A percentile compares a stretch with the other conserved stretches of the same genome.
Conservation (phyloP, 495 filamentous ascomycete genomes). For the Neurospora sp. region DNA sequence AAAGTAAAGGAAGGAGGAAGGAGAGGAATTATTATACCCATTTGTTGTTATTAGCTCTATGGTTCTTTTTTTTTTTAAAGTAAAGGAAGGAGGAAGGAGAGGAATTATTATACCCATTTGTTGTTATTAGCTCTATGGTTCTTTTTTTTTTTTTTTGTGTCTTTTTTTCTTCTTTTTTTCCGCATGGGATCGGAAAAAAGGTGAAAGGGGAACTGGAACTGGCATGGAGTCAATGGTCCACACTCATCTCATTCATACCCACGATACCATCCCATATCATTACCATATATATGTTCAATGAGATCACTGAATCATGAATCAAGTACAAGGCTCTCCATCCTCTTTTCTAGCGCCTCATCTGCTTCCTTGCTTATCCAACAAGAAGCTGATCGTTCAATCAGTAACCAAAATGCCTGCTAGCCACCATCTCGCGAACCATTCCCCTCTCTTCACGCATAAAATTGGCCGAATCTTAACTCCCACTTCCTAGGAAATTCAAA, state of each 20-base stretch:
- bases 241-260: not conserved
- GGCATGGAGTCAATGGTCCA: not conserved
- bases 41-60: not conserved
- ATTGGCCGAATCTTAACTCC: not conserved
- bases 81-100: not conserved
- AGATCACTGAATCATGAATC: not conserved
- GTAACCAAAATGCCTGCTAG: not conserved
- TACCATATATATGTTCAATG: not conserved
- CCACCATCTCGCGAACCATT: not conserved
- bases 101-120: not conserved
- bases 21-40: not conserved
- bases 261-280: not conserved
- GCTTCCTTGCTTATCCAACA: not conserved
- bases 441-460: not conserved
- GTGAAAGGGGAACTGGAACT: not conserved
- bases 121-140: not conserved
- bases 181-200: not conserved
- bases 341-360: not conserved
- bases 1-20: not conserved
- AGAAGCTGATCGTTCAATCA: not conserved
- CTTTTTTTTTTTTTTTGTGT: not conserved
- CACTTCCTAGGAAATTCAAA: no score
- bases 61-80: no score
- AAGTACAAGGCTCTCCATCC: not conserved
- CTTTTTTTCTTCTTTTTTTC: not conserved